Conservation (phyloP, 768 basidiomycete species). For the Suillus cothurnatus region DNA sequence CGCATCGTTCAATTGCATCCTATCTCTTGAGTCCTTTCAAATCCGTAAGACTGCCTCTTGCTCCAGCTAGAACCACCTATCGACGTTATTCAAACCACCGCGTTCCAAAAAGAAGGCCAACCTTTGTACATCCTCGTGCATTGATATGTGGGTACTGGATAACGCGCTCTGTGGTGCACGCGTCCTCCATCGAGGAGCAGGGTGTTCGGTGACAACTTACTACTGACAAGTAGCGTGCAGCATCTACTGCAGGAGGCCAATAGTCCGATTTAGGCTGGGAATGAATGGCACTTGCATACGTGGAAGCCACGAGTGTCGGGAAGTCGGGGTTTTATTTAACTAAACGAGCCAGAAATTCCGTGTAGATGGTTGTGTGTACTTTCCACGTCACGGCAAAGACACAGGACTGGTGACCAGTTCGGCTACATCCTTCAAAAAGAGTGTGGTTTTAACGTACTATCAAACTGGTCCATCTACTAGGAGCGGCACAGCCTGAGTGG, state of each 20-base stretch:
- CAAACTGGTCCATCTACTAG: too few species aligned
- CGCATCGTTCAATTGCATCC: slow-evolving; percentile 72
- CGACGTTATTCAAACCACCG: neutral
- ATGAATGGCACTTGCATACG: too few species aligned
- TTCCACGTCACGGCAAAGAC: too few species aligned
- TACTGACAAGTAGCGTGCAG: too few species aligned
- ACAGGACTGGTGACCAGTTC: too few species aligned
- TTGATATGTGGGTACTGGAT: slow-evolving; percentile 91
- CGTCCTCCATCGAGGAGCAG: slow-evolving; percentile 54
- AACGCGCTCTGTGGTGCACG: slow-evolving; percentile 68
- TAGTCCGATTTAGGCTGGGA: too few species aligned
- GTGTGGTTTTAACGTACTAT: too few species aligned
- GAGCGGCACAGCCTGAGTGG: too few species aligned
- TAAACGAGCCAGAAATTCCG: slow-evolving; percentile 60
- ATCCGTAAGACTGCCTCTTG: slow-evolving; percentile 71
- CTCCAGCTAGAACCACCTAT: slow-evolving; percentile 48
- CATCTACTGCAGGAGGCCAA: too few species aligned
- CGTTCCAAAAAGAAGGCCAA: slow-evolving; percentile 8
- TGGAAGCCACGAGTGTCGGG: slow-evolving; percentile 36
- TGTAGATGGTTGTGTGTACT: too few species aligned
- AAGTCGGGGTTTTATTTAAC: slow-evolving; percentile 89
- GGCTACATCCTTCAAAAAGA: too few species aligned
- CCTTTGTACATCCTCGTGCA: slow-evolving; percentile 70
- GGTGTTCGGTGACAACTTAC: slow-evolving; percentile 68
- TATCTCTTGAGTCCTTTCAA: slow-evolving; percentile 62